Evolutionary conservation across 2,329 filamentous ascomycete genomes (phyloP), one percentile per base, ranked within the genome.

Genomic region (Coniochaeta pulveracea): DNA sequence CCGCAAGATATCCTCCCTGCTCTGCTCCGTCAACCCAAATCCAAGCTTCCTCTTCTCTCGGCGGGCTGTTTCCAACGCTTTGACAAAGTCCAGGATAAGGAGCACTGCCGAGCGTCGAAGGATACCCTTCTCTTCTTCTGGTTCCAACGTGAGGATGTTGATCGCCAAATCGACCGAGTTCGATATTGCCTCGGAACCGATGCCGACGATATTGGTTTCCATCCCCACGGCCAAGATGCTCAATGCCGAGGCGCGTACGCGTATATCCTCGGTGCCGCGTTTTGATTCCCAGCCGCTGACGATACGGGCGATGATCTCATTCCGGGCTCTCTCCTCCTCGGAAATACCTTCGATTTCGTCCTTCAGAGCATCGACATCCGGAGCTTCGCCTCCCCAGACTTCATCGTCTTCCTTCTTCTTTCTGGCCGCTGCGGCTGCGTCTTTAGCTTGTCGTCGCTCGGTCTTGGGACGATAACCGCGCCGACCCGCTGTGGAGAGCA

Each of bases 231-330:
- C 69, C 26, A 85, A 60, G 29, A 85, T 66, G 4, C 77, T 80
- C 6, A 86, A 51, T 4, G 80, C 76, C 15, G 80, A 84, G 10
- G 78, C 60, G 1, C 81, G 72, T 43, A 86, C 69, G 4, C 81
- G 66, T 10, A 84, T 60, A 46, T 85, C 80, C 49, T 85, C 80
- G 37, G 66, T 66, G 1, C 76, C 78, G 11, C 66, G 58, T 36
- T 72, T 76, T 40, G 75, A 68, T 42, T 78, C 67, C 80, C 80
- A 85, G 34, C 76, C 78, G 10, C 66, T 57, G 1, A 84, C 61
- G 38, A 85, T 82, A 37, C 65, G 61, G 15, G 63, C 57, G 10
- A 79, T 48, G 29, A 67, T 61, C 19, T 64, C 73, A 36, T 65
- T 65, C 38, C 57, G 64, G 27, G 45, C 55, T 42, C 49, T 62